Evolutionary conservation across 495 filamentous ascomycete genomes (phyloP), one percentile per base, ranked within the genome.

Genomic region (Letharia lupina): DNA sequence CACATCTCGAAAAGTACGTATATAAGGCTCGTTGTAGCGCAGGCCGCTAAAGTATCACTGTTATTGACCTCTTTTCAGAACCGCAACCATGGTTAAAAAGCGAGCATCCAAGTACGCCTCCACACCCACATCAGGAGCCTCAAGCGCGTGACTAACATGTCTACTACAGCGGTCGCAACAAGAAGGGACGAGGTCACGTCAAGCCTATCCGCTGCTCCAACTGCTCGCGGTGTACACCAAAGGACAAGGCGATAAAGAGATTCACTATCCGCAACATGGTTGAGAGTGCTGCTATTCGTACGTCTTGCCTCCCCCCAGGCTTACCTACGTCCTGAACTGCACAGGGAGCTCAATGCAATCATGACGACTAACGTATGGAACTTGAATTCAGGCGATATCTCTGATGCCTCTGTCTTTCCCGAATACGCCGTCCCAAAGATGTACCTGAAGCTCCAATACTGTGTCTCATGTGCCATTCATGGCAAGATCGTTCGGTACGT

Each of bases 251-350:
- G 73, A 98, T 99, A 85, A 99, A 99, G 92, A 86, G 94, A 81
- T 99, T 99, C 86, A 99, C 94, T 79, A 98, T 99, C 87, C 88
- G 94, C 79, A 98, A 98, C 87, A 98, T 98, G 95, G 94, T 99
- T 71, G 94, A 99, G 83, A 96, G 91, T 68, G 94, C 94, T 72
- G 94, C 94, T 77, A 97, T 99, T 80, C 94, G 95, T 98, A 92
- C 79, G 93, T 92, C 74, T 62, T 91, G 73, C 59, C 63, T 62
- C 48, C 61, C 33, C 40, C 9, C 15, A n/a, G 31, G 7, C 23
- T 37, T 40, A 48, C 31, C 33, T 31, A 20, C 44, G 33, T 31
- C 15, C 16, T 12, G 44, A 20, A 57, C 2, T n/a, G 6, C 1
- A 52, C 48, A 13, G 48, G n/a, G n/a, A 28, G 23, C 10, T 23